phyloP scores from a whole-genome alignment of 805 yeast genomes.

The Kluyveromyces nonfermentans region DNA sequence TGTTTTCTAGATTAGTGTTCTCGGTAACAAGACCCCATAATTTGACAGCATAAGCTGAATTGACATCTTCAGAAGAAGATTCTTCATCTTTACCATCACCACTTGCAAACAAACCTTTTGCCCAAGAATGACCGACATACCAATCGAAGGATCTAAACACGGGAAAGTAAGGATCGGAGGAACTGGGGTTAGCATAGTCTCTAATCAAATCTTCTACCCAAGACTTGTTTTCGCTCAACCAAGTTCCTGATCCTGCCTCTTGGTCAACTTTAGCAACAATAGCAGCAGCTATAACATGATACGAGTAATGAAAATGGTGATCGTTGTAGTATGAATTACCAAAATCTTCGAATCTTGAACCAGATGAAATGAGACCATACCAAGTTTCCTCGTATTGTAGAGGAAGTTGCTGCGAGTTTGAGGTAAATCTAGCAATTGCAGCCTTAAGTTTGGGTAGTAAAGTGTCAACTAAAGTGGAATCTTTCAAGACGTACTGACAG shows the following conservation, averaged over 20 bases:
- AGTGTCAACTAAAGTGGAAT: slow-evolving; percentile 39
- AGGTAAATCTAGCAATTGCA: slow-evolving; percentile 61
- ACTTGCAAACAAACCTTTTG: slow-evolving; percentile 58
- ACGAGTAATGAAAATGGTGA: slow-evolving; percentile 72
- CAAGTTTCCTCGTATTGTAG: slow-evolving; percentile 70
- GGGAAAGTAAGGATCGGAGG: slow-evolving; percentile 50
- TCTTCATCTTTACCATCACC: slow-evolving; percentile 77
- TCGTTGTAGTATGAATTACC: slow-evolving; percentile 67
- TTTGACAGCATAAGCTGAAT: slow-evolving; percentile 59
- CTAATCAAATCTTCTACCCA: slow-evolving; percentile 55
- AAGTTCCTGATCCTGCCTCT: slow-evolving; percentile 35
- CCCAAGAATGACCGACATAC: slow-evolving; percentile 74
- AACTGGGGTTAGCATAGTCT: slow-evolving; percentile 55
- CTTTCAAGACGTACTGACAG: slow-evolving; percentile 54
- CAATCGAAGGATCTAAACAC: slow-evolving; percentile 62
- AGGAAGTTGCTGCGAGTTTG: slow-evolving; percentile 62
- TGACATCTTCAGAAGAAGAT: slow-evolving; percentile 66
- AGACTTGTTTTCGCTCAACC: slow-evolving; percentile 41
- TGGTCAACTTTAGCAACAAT: slow-evolving; percentile 48
- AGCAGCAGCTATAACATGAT: slow-evolving; percentile 65
- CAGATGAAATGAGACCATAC: slow-evolving; percentile 70
- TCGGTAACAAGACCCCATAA: slow-evolving; percentile 52
- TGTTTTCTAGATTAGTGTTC: slow-evolving; percentile 41
- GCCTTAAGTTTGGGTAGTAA: slow-evolving; percentile 50
- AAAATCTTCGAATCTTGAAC: slow-evolving; percentile 52